phyloP scores from a whole-genome alignment of 352 stramenopile species.

The Phytophthora brassicae region DNA sequence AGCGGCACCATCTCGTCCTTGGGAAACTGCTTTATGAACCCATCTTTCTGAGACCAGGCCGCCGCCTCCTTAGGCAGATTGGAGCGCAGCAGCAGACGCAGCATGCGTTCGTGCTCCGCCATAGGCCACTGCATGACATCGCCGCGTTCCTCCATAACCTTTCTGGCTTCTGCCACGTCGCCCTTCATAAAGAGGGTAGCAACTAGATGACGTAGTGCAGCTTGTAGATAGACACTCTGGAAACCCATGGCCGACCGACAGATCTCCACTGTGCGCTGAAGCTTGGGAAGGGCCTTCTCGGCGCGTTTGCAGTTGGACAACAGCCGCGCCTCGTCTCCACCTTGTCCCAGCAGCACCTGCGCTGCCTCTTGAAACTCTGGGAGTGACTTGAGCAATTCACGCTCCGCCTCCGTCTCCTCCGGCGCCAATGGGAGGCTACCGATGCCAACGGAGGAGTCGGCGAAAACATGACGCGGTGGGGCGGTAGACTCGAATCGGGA shows the following conservation, averaged over 20 bases:
- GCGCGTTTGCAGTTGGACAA: conserved; percentile 54
- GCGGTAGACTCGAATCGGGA: conserved; percentile 25
- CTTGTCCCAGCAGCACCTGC: conserved; percentile 48
- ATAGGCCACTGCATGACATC: conserved; percentile 75
- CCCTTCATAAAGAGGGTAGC: conserved; percentile 67
- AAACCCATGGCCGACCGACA: conserved; percentile 77
- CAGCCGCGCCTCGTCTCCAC: conserved; percentile 33
- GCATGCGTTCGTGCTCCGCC: conserved; percentile 68
- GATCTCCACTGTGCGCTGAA: conserved; percentile 75
- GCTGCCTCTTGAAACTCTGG: conserved; percentile 76
- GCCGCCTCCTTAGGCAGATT: conserved; percentile 48
- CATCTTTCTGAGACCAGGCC: conserved; percentile 61
- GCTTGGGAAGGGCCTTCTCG: conserved; percentile 45
- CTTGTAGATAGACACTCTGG: conserved; percentile 65
- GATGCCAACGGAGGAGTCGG: conserved; percentile 62
- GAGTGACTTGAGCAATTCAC: conserved; percentile 58
- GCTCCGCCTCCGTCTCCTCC: conserved; percentile 68
- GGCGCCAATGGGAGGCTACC: conserved; percentile 60
- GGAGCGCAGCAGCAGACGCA: conserved; percentile 60
- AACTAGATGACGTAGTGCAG: conserved; percentile 61
- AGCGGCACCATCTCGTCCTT: conserved; percentile 63
- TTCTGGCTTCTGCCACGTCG: conserved; percentile 48
- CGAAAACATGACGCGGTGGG: conserved; percentile 48
- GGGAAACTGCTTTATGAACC: conserved; percentile 52
- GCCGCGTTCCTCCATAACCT: conserved; percentile 66